These are phyloP conservation scores for Umbilicus rupestris DNA, from an alignment of 164 flowering plant genomes.

Conservation along the genomic window DNA sequence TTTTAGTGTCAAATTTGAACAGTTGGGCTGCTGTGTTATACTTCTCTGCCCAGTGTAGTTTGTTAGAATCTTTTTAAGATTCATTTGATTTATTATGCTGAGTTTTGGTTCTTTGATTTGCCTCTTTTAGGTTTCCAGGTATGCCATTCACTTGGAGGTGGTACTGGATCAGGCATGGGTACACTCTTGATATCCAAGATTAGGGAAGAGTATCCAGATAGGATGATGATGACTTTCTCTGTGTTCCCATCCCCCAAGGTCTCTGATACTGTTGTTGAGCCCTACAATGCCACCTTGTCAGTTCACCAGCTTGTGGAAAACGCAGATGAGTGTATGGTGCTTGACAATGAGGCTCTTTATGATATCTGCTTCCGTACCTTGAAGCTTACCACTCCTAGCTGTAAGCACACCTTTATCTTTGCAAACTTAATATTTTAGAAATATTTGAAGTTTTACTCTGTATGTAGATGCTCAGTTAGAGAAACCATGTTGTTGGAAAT, in stretches of 20 bases:
- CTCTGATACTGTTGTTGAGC: slow-evolving; percentile 7
- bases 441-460: background rate
- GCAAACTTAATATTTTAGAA: background rate
- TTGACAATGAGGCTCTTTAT: slow-evolving; percentile 9
- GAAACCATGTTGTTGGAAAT: no score
- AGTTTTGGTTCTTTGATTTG: background rate
- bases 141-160: slow-evolving; percentile 6
- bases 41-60: background rate
- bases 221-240: slow-evolving; percentile 8
- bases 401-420: background rate
- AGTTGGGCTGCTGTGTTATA: no score
- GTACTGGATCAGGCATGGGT: slow-evolving; percentile 9
- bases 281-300: slow-evolving; percentile 4
- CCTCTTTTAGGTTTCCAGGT: background rate
- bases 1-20: no score
- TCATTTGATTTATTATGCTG: background rate
- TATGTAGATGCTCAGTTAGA: background rate
- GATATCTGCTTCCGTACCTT: slow-evolving; percentile 7
- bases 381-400: slow-evolving; percentile 9
- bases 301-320: slow-evolving; percentile 8
- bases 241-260: slow-evolving; percentile 6
- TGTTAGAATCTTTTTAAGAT: background rate
- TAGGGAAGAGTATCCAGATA: slow-evolving; percentile 7
- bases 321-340: slow-evolving; percentile 10
- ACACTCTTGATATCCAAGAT: slow-evolving; percentile 6